These are phyloP conservation scores for Cladosporium cucumerinum DNA, from an alignment of 2,329 filamentous ascomycete species.

Conservation along the genomic window DNA sequence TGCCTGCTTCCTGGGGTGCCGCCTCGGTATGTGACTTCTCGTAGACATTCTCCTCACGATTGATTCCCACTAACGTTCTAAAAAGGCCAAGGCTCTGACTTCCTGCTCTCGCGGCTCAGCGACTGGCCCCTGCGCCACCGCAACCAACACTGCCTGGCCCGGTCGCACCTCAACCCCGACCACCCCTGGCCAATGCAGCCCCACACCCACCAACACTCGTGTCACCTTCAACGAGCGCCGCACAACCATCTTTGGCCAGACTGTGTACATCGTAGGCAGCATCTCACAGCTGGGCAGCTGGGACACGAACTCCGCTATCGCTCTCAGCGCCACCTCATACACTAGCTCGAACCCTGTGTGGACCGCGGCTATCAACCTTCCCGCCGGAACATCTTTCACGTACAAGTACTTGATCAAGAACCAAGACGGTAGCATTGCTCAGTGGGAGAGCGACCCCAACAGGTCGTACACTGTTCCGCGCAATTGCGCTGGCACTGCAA, in stretches of 20 bases:
- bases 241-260: conserved; percentile 59
- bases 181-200: conserved; percentile 22
- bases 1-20: conserved; percentile 56
- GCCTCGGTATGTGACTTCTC: conserved; percentile 14
- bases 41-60: too few species aligned
- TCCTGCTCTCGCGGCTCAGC: conserved; percentile 28
- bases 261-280: conserved; percentile 62
- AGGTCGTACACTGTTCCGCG: conserved; percentile 31
- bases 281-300: conserved; percentile 57
- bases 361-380: conserved; percentile 53
- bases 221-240: conserved; percentile 61
- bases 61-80: background rate
- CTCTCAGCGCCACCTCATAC: conserved; percentile 57
- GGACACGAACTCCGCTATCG: conserved; percentile 51
- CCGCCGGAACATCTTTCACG: conserved; percentile 53
- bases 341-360: conserved; percentile 58
- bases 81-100: conserved; percentile 22
- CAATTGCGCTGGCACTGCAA: conserved; percentile 23
- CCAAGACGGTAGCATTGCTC: conserved; percentile 47
- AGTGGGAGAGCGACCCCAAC: conserved; percentile 59
- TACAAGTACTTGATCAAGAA: conserved; percentile 67
- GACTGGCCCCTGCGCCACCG: conserved; percentile 27
- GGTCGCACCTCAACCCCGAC: conserved; percentile 16
- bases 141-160: conserved; percentile 29
- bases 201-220: conserved; percentile 32